phyloP scores from a whole-genome alignment of 148 eudicot genomes.

The Dysphania ambrosioides region DNA sequence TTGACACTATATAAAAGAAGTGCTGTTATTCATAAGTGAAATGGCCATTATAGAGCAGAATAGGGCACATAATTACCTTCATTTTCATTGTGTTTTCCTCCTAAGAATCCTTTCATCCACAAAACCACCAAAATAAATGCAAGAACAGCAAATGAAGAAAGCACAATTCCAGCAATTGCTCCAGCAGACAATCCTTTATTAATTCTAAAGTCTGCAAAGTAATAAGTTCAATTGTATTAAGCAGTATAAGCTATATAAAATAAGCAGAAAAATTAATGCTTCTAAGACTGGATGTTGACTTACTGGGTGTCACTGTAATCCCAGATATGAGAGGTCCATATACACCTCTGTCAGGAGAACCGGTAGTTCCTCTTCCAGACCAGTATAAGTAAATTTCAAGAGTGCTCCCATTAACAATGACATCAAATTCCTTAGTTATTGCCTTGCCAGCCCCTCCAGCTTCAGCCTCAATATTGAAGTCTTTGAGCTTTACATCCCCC shows the following conservation, averaged over 20 bases:
- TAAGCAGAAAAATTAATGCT: background rate
- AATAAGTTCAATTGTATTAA: constrained; percentile 4
- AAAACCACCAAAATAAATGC: constrained; percentile 36
- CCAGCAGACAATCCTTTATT: constrained; percentile 46
- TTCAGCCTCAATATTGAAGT: constrained; percentile 51
- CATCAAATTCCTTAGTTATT: constrained; percentile 33
- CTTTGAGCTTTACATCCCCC: constrained; percentile 52
- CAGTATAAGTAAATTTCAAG: constrained; percentile 72
- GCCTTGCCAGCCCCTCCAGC: constrained; percentile 64
- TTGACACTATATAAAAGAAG: too few species aligned
- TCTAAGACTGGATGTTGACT: constrained; percentile 15
- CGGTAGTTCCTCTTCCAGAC: constrained; percentile 77
- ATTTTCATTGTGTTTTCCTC: constrained; percentile 40
- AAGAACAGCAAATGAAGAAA: constrained; percentile 43
- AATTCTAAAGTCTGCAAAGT: constrained; percentile 51
- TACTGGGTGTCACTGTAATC: constrained; percentile 74
- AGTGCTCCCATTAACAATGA: constrained; percentile 54
- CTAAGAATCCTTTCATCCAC: constrained; percentile 44
- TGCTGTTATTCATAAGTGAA: background rate
- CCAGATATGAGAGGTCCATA: constrained; percentile 91
- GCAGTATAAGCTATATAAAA: background rate
- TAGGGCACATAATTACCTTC: constrained; percentile 20
- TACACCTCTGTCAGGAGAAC: constrained; percentile 56
- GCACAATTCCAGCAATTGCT: constrained; percentile 59
- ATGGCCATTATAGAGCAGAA: background rate